phyloP scores from a whole-genome alignment of 495 filamentous ascomycete species.

The Amphirosellinia nigrospora region DNA sequence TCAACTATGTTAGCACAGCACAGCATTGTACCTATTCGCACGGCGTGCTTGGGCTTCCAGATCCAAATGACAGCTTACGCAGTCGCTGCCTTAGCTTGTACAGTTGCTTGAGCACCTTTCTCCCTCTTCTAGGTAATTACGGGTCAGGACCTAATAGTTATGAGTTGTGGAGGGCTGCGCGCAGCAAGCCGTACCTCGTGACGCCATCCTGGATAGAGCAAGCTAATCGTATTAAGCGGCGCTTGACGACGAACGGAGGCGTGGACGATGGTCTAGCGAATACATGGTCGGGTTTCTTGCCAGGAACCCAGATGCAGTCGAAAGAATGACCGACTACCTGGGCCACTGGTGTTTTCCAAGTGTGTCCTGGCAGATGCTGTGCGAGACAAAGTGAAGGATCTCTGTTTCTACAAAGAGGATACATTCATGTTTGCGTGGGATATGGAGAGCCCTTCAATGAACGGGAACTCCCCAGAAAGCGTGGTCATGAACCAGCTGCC shows the following conservation, averaged over 20 bases:
- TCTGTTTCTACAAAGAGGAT: neutral
- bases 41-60: neutral
- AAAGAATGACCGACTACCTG: neutral
- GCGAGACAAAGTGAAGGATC: neutral
- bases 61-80: neutral
- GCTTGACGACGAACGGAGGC: neutral
- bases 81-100: neutral
- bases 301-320: neutral
- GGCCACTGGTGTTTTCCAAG: no score
- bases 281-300: neutral
- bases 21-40: neutral
- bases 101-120: neutral
- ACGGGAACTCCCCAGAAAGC: no score
- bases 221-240: neutral
- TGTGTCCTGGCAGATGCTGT: neutral
- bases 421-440: neutral
- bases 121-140: no score
- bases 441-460: no score
- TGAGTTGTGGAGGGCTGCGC: no score
- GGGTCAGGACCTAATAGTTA: no score
- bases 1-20: neutral
- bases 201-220: neutral
- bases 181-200: neutral
- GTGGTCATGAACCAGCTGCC: neutral
- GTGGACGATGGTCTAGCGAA: neutral